These are phyloP conservation scores for Flaveria brownii DNA, from an alignment of 129 eudicot species.

Conservation along the genomic window DNA sequence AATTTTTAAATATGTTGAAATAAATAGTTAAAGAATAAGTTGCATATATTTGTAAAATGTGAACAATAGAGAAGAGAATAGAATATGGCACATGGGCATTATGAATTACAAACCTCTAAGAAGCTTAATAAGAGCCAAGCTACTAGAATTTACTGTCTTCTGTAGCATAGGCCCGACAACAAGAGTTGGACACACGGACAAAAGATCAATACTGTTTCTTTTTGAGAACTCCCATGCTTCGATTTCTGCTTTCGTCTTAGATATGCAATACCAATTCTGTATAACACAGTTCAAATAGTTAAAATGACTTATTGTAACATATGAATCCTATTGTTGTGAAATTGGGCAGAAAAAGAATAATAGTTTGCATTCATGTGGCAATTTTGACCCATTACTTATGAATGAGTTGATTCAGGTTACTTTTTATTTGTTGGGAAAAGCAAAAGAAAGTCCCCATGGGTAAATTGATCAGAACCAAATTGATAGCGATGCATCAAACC, in stretches of 20 bases:
- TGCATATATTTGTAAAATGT: neutral
- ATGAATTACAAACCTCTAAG: slow-evolving; percentile 57
- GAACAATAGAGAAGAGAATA: neutral
- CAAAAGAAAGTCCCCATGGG: neutral
- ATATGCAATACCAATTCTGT: slow-evolving; percentile 82
- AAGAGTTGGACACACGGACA: slow-evolving; percentile 65
- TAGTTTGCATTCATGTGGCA: too few species aligned
- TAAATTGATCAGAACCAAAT: neutral
- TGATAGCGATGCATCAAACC: neutral
- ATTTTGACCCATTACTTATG: neutral
- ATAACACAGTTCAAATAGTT: neutral
- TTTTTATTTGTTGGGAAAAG: neutral
- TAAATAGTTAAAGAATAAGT: neutral
- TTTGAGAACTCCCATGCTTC: slow-evolving; percentile 76
- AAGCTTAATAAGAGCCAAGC: slow-evolving; percentile 57
- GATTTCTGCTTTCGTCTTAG: slow-evolving; percentile 71
- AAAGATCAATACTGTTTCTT: slow-evolving; percentile 49
- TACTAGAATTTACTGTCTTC: slow-evolving; percentile 60
- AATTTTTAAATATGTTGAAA: neutral
- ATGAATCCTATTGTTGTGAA: neutral
- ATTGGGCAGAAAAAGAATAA: neutral
- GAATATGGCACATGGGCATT: neutral
- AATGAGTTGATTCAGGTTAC: neutral
- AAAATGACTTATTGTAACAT: slow-evolving; percentile 1
- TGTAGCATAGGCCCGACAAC: slow-evolving; percentile 77